A percentile compares a stretch with the other conserved stretches of the same genome.
phyloP scores from a whole-genome alignment of 2,329 filamentous ascomycete genomes.

The Cytospora leucostoma region DNA sequence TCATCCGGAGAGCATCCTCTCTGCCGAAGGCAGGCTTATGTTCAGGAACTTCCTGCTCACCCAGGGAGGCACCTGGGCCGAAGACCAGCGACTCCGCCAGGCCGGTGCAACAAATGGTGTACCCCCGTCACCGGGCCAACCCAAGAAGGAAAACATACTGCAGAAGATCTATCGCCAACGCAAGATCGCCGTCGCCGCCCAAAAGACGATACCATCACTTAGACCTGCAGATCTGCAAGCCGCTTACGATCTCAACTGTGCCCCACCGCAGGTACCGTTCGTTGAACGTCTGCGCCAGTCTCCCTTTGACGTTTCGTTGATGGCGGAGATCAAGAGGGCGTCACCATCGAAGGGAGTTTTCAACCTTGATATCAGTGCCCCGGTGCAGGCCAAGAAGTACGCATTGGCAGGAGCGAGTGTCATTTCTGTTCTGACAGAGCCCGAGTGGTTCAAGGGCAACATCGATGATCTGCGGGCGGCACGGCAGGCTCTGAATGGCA shows the following conservation, averaged over 20 bases:
- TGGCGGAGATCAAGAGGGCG: slow-evolving; percentile 96
- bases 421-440: slow-evolving; percentile 97
- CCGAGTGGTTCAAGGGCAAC: slow-evolving; percentile 98
- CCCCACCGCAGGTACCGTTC: slow-evolving; percentile 82
- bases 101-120: slow-evolving; percentile 35
- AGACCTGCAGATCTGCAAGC: slow-evolving; percentile 81
- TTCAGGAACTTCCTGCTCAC: slow-evolving; percentile 88
- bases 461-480: slow-evolving; percentile 91
- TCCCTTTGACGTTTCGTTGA: slow-evolving; percentile 84
- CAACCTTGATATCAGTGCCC: slow-evolving; percentile 81
- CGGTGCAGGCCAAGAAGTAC: slow-evolving; percentile 87
- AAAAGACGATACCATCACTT: slow-evolving; percentile 84
- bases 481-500: slow-evolving; percentile 81
- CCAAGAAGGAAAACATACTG: slow-evolving; percentile 74
- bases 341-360: slow-evolving; percentile 97
- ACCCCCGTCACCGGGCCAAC: neutral
- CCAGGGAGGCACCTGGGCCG: slow-evolving; percentile 88
- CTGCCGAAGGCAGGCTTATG: slow-evolving; percentile 84
- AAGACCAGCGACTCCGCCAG: slow-evolving; percentile 64
- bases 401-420: slow-evolving; percentile 92
- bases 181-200: slow-evolving; percentile 71
- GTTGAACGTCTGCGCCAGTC: slow-evolving; percentile 77
- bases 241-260: slow-evolving; percentile 79
- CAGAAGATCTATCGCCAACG: slow-evolving; percentile 88
- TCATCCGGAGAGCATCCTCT: slow-evolving; percentile 95